Base-by-base conservation (phyloP, 495 filamentous ascomycete genomes). In the Trypethelium eluteriae region DNA sequence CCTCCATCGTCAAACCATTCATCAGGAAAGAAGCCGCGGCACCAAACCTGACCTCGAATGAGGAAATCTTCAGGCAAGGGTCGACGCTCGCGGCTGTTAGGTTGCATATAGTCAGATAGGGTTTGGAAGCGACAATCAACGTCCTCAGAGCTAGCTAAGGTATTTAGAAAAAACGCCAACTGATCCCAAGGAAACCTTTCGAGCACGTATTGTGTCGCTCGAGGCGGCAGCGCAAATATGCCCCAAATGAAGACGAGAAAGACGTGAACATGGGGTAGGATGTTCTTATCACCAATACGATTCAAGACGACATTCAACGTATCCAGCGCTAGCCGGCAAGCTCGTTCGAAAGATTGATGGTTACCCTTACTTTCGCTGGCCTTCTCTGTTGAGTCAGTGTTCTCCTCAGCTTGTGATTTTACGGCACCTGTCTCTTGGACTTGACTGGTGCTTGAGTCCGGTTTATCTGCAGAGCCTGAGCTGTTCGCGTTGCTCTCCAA, bases 61-160 rank as follows among this genome's bases (percentile, higher is more conserved):
- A 86, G 79, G 67, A 86, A 96, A 69, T 98, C 94, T 68, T 97
- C 94, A 0, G 91, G 87, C 0, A 96, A 73, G 3, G 91, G 91
- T n/a, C 83, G 78, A 7, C 64, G 59, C 14, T 72, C 72, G 34
- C 79, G 82, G 50, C 85, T 81, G 2, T 85, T 79, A 84, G 87
- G 59, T 90, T 88, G 0, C 70, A 69, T 44, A 80, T 72, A 38
- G 72, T 71, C 61, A 86, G 62, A n/a, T 41, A 64, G 35, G 62
- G n/a, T 39, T 25, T 64, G 83, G 39, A 88, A 77, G 1, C 80
- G 80, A 12, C 74, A 67, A 59, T 79, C 77, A 61, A 79, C 65
- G 14, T 72, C 74, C 16, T 80, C 76, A 18, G 71, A 79, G 3
- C 76, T 77, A 6, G 78, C 69, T 10, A 94, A 78, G 12, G 78